Evolutionary conservation across 768 basidiomycete species (phyloP).

Genomic region (Kwoniella heveanensis): DNA sequence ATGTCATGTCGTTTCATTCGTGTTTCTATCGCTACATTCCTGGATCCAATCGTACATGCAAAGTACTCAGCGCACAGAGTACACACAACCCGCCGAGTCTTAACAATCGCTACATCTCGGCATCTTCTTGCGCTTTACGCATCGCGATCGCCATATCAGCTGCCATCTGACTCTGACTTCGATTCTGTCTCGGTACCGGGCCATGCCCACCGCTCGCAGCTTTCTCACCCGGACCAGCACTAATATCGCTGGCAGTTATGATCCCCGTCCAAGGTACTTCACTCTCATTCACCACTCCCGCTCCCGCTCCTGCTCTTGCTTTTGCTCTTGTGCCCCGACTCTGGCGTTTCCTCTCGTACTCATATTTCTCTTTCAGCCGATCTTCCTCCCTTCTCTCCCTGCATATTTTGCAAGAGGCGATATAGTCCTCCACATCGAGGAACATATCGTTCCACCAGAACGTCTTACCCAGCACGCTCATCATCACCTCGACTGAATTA

Average conservation of each 20-base stretch:
- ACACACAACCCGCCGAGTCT: too few relatives aligned
- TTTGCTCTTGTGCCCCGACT: not conserved
- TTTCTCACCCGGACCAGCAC: not conserved
- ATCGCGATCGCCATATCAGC: slow-evolving; percentile 21
- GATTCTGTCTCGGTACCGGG: not conserved
- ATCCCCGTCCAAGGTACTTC: not conserved
- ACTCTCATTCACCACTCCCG: not conserved
- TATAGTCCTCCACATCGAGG: slow-evolving; percentile 28
- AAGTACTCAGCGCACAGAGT: too few relatives aligned
- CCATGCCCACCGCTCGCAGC: not conserved
- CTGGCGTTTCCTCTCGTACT: not conserved
- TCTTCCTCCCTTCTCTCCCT: slow-evolving; percentile 35
- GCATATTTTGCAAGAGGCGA: slow-evolving; percentile 33
- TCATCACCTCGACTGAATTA: slow-evolving; percentile 28
- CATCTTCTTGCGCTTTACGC: slow-evolving; percentile 14
- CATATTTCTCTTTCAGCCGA: not conserved
- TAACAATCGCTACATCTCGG: not conserved
- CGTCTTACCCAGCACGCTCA: slow-evolving; percentile 23
- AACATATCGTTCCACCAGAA: slow-evolving; percentile 50
- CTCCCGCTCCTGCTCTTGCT: not conserved
- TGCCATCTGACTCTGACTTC: slow-evolving; percentile 10
- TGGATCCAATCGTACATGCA: not conserved
- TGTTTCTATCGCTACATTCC: not conserved
- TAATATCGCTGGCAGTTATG: not conserved
- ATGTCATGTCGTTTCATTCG: too few relatives aligned